Evolutionary conservation across 2,329 filamentous ascomycete genomes (phyloP), one percentile per base, ranked within the genome.

Genomic region (Drechslera avenae): DNA sequence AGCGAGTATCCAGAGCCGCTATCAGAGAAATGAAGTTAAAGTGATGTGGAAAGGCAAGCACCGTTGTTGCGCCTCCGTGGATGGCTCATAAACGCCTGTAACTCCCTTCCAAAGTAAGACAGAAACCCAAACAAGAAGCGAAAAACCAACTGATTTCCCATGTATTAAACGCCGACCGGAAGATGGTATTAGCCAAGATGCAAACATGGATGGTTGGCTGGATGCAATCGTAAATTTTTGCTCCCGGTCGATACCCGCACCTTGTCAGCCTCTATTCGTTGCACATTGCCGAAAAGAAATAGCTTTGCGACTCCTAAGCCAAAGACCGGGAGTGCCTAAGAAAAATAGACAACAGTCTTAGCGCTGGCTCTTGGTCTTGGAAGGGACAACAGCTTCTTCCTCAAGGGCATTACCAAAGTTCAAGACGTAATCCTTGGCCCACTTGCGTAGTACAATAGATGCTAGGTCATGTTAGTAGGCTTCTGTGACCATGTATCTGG

Each of bases 381-480:
- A 58, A 7, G 49, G 46, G 36, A 43, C 52, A 37, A 33, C 34
- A 16, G 50, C 42, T 45, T 70, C 63, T 52, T 65, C 62, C 47
- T 66, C 57, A 18, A 71, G 55, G 21, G 30, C 53, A 49, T 72
- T 71, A 60, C 69, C 69, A 49, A 61, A 72, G 35, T 66, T 57
- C 30, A 55, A 52, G 19, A 72, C 68, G 49, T 73, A 89, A 74
- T 88, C 89, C 82, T 96, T 97, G 50, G 91, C 91, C 94, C 94
- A 99, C 69, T 89, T 86, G 65, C 93, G 90, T 30, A 92, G 89
- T 55, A 96, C 82, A 66, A 97, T 91, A 19, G 93, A 97, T 64
- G 91, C 92, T 96, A 52, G 10, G 14, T 5, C 3, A 21, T 36
- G 48, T 66, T 57, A 69, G 62, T 46, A 16, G 5, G 5, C 7